Evolutionary conservation across 352 stramenopile genomes (phyloP).

Genomic region (Phytophthora citricola): DNA sequence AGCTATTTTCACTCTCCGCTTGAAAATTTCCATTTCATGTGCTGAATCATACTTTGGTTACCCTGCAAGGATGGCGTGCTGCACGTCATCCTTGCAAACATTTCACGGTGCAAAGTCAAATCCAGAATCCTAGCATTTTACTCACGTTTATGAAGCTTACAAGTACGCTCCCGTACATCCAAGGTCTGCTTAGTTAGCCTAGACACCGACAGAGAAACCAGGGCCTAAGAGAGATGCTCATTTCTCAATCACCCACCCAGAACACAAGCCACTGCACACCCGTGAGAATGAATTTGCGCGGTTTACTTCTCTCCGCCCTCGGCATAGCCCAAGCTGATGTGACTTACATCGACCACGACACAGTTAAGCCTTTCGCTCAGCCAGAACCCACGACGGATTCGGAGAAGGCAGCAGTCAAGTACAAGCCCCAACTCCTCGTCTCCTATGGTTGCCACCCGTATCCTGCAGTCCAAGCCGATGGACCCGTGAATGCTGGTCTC

Average conservation of each 20-base stretch:
- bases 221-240: not conserved
- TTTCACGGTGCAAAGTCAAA: too few species aligned
- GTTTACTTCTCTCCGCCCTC: not conserved
- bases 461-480: constrained; percentile 12
- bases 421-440: constrained; percentile 17
- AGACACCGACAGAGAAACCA: too few species aligned
- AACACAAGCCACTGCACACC: not conserved
- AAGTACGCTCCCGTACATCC: too few species aligned
- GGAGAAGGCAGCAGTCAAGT: constrained; percentile 21
- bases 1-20: too few species aligned
- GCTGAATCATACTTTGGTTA: too few species aligned
- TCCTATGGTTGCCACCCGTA: constrained; percentile 17
- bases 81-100: too few species aligned
- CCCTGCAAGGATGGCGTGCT: too few species aligned
- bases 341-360: constrained; percentile 15
- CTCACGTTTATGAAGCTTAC: too few species aligned
- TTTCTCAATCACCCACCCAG: not conserved
- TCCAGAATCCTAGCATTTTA: too few species aligned
- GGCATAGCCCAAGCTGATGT: not conserved
- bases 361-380: constrained; percentile 21
- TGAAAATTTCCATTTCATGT: too few species aligned
- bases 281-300: constrained; percentile 8
- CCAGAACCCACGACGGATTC: constrained; percentile 7
- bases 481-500: not conserved
- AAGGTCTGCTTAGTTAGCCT: too few species aligned